Base-by-base conservation (phyloP, 2,329 filamentous ascomycete species). In the Diaporthe humulicola region DNA sequence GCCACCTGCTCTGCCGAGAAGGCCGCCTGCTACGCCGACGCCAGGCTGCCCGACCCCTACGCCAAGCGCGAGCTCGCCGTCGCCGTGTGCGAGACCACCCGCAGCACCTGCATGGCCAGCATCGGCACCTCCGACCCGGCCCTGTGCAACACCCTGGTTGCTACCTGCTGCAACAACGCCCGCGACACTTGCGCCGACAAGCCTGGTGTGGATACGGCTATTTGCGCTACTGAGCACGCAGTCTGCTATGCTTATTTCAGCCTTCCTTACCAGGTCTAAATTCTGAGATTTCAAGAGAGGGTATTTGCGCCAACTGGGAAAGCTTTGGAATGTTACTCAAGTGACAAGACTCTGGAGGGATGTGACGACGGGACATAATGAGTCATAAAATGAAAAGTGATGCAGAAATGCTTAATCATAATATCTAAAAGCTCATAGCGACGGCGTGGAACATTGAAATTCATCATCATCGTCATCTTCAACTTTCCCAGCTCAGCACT, bases 31-130 rank as follows among this genome's bases (percentile, higher is more conserved):
- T 70, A 70, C 54, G 15, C 19, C 12, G 3, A 3, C 38, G 52
- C 38, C 17, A n/a, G 22, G 28, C 52, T 70, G 12, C 17, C 28
- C 25, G 25, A 45, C 67, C 67, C 67, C 22, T 70, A 19, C 52
- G 28, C n/a, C 42, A 70, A 70, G 38, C 58, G 58, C 38, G 58
- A 61, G 58, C 14, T 61, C 58, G 58, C 58, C 38, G 58, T 61
- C 38, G n/a, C 17, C 2, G 38, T 61, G n/a, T 61, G 58, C 38
- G 25, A 61, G 38, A 61, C 58, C 58, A 61, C 38, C 38, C 58
- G 25, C 58, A 61, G 38, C 58, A 61, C 58, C 14, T 61, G 58
- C 38, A 28, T 61, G 58, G 58, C 58, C 58, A 45, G 38, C 38
- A 9, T 40, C 7, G 58, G 58, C 58, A 7, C 15, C 38, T 45